Conservation (phyloP, 75 land plant genomes). For the Sequoiadendron giganteum region DNA sequence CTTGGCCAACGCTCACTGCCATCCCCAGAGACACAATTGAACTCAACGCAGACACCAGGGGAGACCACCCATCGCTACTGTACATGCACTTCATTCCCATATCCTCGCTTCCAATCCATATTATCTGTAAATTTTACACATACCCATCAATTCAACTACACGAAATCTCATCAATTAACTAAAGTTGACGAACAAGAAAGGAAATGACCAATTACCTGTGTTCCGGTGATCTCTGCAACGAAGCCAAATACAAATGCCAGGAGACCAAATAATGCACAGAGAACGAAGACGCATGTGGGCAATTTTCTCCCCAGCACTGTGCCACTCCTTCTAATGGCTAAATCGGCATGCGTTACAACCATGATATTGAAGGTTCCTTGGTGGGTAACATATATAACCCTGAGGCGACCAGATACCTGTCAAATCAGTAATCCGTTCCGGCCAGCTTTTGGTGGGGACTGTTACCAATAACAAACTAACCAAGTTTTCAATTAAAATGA, state of each 20-base stretch:
- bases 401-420: too few relatives aligned
- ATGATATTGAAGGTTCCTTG: background rate
- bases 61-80: constrained; percentile 43
- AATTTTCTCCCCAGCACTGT: constrained; percentile 35
- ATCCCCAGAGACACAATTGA: constrained; percentile 35
- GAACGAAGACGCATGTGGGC: constrained; percentile 24
- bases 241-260: constrained; percentile 54
- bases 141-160: too few relatives aligned
- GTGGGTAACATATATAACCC: background rate
- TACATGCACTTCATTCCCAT: constrained; percentile 27
- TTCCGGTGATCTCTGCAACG: constrained; percentile 37
- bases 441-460: too few relatives aligned
- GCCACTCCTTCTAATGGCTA: constrained; percentile 18
- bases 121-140: background rate
- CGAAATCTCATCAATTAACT: too few relatives aligned
- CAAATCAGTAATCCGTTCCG: too few relatives aligned
- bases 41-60: constrained; percentile 30
- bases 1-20: constrained; percentile 45
- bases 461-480: background rate
- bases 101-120: background rate
- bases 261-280: constrained; percentile 46
- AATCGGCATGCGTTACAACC: constrained; percentile 61
- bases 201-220: background rate
- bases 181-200: background rate
- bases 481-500: background rate